phyloP scores from a whole-genome alignment of 345 rosid genomes.

The Sisymbrium altissimum region DNA sequence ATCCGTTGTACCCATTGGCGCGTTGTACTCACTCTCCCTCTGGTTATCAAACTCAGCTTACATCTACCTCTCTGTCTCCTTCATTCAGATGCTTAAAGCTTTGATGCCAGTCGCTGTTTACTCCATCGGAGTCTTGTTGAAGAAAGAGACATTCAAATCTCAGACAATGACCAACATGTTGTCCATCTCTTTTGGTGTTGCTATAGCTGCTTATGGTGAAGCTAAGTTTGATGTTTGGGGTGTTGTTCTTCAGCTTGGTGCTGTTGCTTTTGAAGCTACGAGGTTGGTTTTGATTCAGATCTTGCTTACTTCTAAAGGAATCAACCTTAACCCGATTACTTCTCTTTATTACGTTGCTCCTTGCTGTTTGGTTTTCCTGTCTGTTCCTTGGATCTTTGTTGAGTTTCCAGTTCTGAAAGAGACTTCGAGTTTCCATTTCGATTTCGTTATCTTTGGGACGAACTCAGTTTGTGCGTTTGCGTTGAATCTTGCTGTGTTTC shows the following conservation, averaged over 20 bases:
- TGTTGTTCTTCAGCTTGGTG: conserved; percentile 84
- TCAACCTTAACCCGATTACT: conserved; percentile 79
- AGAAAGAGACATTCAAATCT: conserved; percentile 59
- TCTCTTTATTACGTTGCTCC: conserved; percentile 87
- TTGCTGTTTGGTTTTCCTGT: conserved; percentile 74
- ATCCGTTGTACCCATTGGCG: conserved; percentile 93
- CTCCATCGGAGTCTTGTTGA: conserved; percentile 72
- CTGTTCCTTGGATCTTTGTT: conserved; percentile 87
- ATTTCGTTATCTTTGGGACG: conserved; percentile 83
- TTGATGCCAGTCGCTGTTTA: conserved; percentile 97
- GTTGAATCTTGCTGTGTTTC: conserved; percentile 86
- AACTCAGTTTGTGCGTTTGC: conserved; percentile 90
- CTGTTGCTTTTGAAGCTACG: conserved; percentile 90
- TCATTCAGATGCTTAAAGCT: conserved; percentile 96
- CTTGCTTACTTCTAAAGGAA: conserved; percentile 84
- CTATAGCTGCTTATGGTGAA: conserved; percentile 91
- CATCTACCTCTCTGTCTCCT: conserved; percentile 89
- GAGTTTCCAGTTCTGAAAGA: conserved; percentile 70
- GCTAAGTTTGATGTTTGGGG: conserved; percentile 90
- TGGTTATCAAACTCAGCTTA: conserved; percentile 97
- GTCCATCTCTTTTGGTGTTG: conserved; percentile 59
- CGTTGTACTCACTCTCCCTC: conserved; percentile 78
- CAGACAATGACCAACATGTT: conserved; percentile 85
- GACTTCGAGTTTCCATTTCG: conserved; percentile 78
- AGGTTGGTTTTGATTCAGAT: conserved; percentile 90